Base-by-base conservation (phyloP, 345 rosid species). In the Linum usitatissimum region DNA sequence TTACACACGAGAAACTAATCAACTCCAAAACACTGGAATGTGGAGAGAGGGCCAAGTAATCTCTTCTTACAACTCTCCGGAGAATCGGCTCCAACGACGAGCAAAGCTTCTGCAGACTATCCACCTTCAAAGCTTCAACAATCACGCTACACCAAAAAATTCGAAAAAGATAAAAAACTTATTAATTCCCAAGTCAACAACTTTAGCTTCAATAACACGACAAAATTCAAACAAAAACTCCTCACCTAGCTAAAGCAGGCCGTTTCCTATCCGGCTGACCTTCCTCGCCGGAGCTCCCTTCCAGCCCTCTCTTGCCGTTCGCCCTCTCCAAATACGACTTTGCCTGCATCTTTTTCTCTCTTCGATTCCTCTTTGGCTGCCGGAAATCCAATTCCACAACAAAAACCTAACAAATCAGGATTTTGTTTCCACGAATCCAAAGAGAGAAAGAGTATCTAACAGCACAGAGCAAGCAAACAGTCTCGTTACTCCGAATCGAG, bases 41-140 rank as follows among this genome's bases (percentile, higher is more conserved):
- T 21, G 28, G 0, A 21, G 40, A 23, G 45, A 19, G 20, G 18
- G 5, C 48, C 20, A 21, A 21, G 8, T 7, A 34, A 5, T 53
- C 15, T 48, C 39, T 18, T 36, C 73, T 68, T 61, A 73, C 77
- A 57, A 73, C 72, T 61, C 70, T 62, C 31, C 77, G 66, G 28
- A 73, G 69, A 73, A 73, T 53, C 49, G 77, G 77, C 70, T 73
- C 77, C 57, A 73, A 57, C 5, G 72, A 73, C 0, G 77, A 68
- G 70, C 77, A 73, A 28, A 73, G 73, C 45, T 68, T 73, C 67
- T 73, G 77, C 69, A 73, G 64, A 38, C 69, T 68, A 65, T 73
- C 77, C 48, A 64, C 77, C 66, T 68, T 73, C 15, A 73, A 66
- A 57, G 77, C 77, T 68, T 73, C 77, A 55, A 73, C 72, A 40